These are phyloP conservation scores for Hyphodiscus hymeniophilus DNA, from an alignment of 495 filamentous ascomycete species.

Conservation along the genomic window DNA sequence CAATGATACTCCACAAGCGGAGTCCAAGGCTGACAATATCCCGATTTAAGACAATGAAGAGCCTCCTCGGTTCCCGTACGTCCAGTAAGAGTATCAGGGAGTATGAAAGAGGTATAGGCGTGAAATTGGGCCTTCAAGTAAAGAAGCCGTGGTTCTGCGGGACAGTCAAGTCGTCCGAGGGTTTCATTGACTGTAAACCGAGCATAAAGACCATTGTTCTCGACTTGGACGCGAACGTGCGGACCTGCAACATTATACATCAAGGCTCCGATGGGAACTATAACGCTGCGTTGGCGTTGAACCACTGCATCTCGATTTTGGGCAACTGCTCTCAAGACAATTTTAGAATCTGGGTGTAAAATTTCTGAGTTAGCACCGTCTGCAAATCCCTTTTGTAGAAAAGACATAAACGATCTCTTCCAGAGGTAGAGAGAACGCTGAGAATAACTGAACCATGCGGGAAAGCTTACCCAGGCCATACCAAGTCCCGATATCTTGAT, in stretches of 20 bases:
- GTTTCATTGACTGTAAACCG: slow-evolving; percentile 39
- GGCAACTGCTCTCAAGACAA: slow-evolving; percentile 33
- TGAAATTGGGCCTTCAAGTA: slow-evolving; percentile 47
- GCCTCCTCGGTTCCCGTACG: slow-evolving; percentile 54
- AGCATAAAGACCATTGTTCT: slow-evolving; percentile 11
- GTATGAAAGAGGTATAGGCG: slow-evolving; percentile 47
- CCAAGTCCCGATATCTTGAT: slow-evolving; percentile 43
- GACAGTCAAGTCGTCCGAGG: slow-evolving; percentile 37
- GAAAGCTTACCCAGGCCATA: slow-evolving; percentile 45
- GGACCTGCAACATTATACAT: not conserved
- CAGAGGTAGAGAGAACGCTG: no score
- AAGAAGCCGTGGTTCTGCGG: slow-evolving; percentile 37
- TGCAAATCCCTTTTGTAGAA: no score
- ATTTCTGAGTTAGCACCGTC: no score
- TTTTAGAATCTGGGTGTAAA: slow-evolving; percentile 28
- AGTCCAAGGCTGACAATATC: slow-evolving; percentile 35
- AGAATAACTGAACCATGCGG: no score
- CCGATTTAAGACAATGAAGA: slow-evolving; percentile 41
- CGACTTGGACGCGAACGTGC: not conserved
- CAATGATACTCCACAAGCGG: no score
- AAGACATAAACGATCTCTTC: no score
- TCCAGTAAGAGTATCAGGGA: slow-evolving; percentile 49
- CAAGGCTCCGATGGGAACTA: slow-evolving; percentile 10
- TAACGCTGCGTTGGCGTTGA: slow-evolving; percentile 6
- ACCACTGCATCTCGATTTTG: not conserved